A percentile compares a stretch with the other conserved stretches of the same genome.
phyloP scores from a whole-genome alignment of 257 asterid species.

The Verbascum thapsus region DNA sequence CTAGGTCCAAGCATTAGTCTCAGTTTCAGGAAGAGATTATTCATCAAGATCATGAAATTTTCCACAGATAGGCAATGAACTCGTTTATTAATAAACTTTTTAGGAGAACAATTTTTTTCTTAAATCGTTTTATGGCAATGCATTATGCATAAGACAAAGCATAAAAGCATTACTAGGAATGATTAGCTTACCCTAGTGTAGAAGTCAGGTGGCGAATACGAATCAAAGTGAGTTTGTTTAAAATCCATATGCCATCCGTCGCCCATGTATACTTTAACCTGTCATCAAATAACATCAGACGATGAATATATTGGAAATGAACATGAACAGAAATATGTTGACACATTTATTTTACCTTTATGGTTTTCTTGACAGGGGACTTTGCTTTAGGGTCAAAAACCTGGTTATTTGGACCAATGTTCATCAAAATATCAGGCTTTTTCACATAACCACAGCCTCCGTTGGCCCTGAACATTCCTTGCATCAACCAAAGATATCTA shows the following conservation, averaged over 20 bases:
- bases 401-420: conserved; percentile 38
- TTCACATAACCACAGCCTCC: conserved; percentile 89
- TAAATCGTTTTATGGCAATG: neutral
- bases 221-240: conserved; percentile 84
- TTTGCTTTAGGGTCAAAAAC: conserved; percentile 59
- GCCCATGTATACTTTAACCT: conserved; percentile 90
- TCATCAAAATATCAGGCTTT: conserved; percentile 74
- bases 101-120: neutral
- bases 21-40: neutral
- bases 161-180: neutral
- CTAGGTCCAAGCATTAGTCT: too few species aligned
- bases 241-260: conserved; percentile 96
- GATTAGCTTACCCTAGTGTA: conserved; percentile 61
- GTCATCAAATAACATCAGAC: conserved; percentile 23
- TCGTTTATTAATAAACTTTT: neutral
- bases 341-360: conserved; percentile 48
- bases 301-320: conserved; percentile 15
- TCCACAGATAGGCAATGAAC: neutral
- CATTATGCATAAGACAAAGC: conserved; percentile 8
- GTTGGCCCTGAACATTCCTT: conserved; percentile 79
- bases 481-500: conserved; percentile 82
- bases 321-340: neutral
- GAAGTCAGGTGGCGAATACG: conserved; percentile 89
- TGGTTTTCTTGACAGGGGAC: conserved; percentile 56
- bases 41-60: neutral